Evolutionary conservation across 2,329 filamentous ascomycete genomes (phyloP).

Genomic region (Paecilomyces niveus): DNA sequence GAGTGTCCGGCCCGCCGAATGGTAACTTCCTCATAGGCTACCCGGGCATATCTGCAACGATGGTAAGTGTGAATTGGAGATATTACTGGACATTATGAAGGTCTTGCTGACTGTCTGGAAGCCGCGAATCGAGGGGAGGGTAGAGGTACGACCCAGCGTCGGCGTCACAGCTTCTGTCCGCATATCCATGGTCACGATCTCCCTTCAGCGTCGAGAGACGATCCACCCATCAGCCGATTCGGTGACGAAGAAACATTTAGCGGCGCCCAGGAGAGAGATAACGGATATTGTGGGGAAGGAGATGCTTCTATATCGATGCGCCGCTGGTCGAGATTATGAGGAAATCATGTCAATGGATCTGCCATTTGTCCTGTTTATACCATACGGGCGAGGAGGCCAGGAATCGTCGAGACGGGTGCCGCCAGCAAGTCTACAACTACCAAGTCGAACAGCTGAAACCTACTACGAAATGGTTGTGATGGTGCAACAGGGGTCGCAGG

Average conservation of each 20-base stretch:
- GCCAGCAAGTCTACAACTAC: conserved; percentile 82
- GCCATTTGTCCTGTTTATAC: conserved; percentile 95
- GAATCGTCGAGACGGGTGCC: conserved; percentile 86
- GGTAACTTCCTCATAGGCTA: conserved; percentile 95
- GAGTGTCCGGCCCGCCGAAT: conserved; percentile 95
- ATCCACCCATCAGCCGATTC: conserved; percentile 96
- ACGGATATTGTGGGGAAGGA: conserved; percentile 94
- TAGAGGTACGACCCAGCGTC: conserved; percentile 83
- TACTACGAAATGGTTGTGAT: conserved; percentile 95
- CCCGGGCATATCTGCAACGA: conserved; percentile 91
- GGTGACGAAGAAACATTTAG: conserved; percentile 83
- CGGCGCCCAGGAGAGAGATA: conserved; percentile 82
- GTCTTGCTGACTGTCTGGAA: conserved; percentile 32
- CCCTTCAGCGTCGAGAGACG: conserved; percentile 84
- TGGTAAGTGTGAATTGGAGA: conserved; percentile 56
- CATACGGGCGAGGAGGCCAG: conserved; percentile 83
- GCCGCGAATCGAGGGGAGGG: conserved; percentile 96
- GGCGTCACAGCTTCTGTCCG: conserved; percentile 84
- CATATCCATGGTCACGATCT: conserved; percentile 89
- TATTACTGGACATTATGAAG: neutral
- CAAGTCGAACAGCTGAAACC: conserved; percentile 91
- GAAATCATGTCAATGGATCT: conserved; percentile 92
- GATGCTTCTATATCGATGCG: conserved; percentile 81
- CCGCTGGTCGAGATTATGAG: conserved; percentile 76
- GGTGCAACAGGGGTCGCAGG: conserved; percentile 79